phyloP scores from a whole-genome alignment of 345 rosid genomes.

The Eucalyptus guilfoylei region DNA sequence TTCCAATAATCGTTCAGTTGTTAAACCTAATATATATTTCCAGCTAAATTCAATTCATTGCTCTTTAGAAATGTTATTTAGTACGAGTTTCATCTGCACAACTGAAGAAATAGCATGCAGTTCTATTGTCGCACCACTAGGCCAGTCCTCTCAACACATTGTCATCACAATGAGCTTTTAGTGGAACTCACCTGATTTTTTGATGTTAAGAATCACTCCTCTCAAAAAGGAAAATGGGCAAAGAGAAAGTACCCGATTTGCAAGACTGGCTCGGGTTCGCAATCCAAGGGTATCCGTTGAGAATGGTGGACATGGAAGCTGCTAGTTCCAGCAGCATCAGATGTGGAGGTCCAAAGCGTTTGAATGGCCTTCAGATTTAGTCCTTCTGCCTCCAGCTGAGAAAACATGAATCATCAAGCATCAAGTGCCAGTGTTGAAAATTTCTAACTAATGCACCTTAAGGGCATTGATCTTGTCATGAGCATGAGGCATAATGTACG shows the following conservation, averaged over 20 bases:
- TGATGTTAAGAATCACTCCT: neutral
- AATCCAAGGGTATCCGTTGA: conserved; percentile 32
- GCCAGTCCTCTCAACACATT: neutral
- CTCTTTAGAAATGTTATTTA: neutral
- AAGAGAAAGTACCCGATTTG: conserved; percentile 51
- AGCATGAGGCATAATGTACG: neutral
- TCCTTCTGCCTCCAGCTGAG: conserved; percentile 64
- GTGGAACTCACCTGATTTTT: neutral
- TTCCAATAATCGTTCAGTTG: neutral
- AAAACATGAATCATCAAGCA: neutral
- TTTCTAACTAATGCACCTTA: neutral
- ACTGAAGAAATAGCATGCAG: neutral
- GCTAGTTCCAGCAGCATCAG: conserved; percentile 26
- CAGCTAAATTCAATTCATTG: neutral
- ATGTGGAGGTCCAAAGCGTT: conserved; percentile 37
- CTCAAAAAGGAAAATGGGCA: neutral
- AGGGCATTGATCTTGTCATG: neutral
- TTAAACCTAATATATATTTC: neutral
- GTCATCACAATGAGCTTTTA: neutral
- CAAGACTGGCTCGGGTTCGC: conserved; percentile 52
- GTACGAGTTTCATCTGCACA: neutral
- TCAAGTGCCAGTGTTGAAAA: neutral
- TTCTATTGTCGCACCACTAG: neutral
- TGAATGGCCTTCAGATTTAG: conserved; percentile 37
- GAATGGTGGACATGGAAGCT: conserved; percentile 37